Evolutionary conservation across 177 flowering plant species (phyloP).

Genomic region (Tripterygium wilfordii): DNA sequence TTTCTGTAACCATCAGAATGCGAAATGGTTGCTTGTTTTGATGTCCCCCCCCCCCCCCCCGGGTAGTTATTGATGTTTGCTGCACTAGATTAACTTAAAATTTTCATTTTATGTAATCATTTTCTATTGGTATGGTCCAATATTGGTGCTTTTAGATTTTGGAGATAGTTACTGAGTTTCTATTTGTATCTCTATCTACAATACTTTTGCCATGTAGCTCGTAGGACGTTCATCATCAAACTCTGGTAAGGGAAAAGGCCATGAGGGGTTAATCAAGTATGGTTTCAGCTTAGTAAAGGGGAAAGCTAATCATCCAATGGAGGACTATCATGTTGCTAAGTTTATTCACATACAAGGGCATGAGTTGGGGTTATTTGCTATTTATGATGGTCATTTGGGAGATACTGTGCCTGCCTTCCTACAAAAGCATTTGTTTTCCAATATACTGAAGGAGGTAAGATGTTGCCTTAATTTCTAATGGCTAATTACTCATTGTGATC

Average conservation of each 20-base stretch:
- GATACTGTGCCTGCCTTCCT: conserved; percentile 49
- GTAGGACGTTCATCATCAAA: conserved; percentile 20
- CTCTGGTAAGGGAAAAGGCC: conserved; percentile 48
- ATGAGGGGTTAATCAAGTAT: conserved; percentile 35
- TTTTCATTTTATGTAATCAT: too few species aligned
- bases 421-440: conserved; percentile 52
- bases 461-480: neutral
- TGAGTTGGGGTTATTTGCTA: conserved; percentile 60
- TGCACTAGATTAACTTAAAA: too few species aligned
- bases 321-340: conserved; percentile 66
- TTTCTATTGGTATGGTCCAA: too few species aligned
- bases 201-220: too few species aligned
- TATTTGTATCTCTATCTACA: too few species aligned
- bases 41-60: too few species aligned
- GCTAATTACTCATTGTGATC: too few species aligned
- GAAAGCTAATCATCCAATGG: conserved; percentile 68
- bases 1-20: too few species aligned
- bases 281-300: conserved; percentile 62
- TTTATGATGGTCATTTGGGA: conserved; percentile 62
- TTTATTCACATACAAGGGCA: conserved; percentile 34
- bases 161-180: too few species aligned
- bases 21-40: too few species aligned
- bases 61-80: too few species aligned
- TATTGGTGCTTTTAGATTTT: too few species aligned
- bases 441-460: conserved; percentile 50